Evolutionary conservation across 2,329 filamentous ascomycete genomes (phyloP), one percentile per base, ranked within the genome.

Genomic region (Cordyceps cicadae): DNA sequence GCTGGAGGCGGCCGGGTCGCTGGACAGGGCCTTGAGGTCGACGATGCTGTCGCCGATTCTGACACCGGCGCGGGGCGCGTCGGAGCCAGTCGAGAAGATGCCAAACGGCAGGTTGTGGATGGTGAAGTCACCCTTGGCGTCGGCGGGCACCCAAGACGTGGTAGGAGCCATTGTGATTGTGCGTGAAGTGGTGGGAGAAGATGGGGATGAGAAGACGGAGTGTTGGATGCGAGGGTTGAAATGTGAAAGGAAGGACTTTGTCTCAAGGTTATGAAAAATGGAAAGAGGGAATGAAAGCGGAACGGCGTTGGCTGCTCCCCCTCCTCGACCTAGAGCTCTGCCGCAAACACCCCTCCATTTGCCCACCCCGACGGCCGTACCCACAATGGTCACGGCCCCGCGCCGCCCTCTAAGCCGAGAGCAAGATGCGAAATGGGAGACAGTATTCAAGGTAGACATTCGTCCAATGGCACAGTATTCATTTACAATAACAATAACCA

Each of bases 51-150:
- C 79, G 53, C 87, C 88, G 68, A 91, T 86, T n/a, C 87, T 86
- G 63, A 87, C 77, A 26, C 87, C 87, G 19, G 83, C 79, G 37
- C 83, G 84, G 14, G 85, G 53, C 75, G 76, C 17, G 76, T 81
- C 77, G 2, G 76, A 70, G 11, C 77, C 64, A 1, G 84, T 86
- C 46, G 82, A 86, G 69, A 91, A 88, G 73, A 91, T 84, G 63
- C 88, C 88, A 68, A 90, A 90, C 1, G 88, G 88, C 62, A 91
- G 85, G 70, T 91, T 91, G 64, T 83, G 81, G 58, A 90, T 75
- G 12, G 87, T 89, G 74, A 90, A 90, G 66, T 73, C 62, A 56
- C 62, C 62, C 50, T 48, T 49, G 53, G 52, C 60, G 48, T 63
- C 63, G 39, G 60, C 60, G 15, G 62, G 54, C n/a, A 63, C 56